Conservation (phyloP, 1,284 basidiomycete species). For the Melampsora larici-populina region DNA sequence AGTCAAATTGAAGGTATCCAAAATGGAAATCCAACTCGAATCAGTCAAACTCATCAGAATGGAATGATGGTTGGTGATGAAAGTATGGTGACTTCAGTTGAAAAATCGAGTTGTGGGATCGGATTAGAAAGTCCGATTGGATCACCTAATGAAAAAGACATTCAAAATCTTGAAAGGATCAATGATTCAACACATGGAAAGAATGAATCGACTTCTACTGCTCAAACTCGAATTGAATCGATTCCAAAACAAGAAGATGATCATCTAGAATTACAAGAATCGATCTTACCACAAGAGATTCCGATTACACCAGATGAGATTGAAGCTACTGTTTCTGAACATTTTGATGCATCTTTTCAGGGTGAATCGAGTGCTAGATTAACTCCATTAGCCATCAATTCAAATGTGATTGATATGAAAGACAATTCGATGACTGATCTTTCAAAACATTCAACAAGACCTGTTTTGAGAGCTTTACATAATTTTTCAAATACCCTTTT, state of each 20-base stretch:
- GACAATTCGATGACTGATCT: not conserved
- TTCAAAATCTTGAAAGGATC: not conserved
- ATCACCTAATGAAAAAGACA: not conserved
- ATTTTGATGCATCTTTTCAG: not conserved
- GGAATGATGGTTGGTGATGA: no score
- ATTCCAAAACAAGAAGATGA: not conserved
- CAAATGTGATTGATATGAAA: not conserved
- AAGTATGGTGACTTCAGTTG: not conserved
- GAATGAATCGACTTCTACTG: slow-evolving; percentile 4
- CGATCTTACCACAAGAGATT: not conserved
- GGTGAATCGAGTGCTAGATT: not conserved
- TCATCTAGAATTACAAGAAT: not conserved
- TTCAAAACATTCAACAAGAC: not conserved
- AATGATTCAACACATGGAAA: not conserved
- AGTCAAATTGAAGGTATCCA: no score
- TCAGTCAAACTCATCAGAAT: no score
- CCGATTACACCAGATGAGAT: not conserved
- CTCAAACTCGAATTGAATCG: not conserved
- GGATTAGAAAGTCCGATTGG: not conserved
- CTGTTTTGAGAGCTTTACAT: not conserved
- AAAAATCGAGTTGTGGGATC: not conserved
- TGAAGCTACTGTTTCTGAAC: not conserved
- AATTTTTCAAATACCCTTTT: not conserved
- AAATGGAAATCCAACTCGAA: no score
- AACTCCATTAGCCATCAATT: not conserved